A percentile compares a stretch with the other conserved stretches of the same genome.
Conservation (phyloP, 2,329 filamentous ascomycete genomes). For the Cercospora canescens region DNA sequence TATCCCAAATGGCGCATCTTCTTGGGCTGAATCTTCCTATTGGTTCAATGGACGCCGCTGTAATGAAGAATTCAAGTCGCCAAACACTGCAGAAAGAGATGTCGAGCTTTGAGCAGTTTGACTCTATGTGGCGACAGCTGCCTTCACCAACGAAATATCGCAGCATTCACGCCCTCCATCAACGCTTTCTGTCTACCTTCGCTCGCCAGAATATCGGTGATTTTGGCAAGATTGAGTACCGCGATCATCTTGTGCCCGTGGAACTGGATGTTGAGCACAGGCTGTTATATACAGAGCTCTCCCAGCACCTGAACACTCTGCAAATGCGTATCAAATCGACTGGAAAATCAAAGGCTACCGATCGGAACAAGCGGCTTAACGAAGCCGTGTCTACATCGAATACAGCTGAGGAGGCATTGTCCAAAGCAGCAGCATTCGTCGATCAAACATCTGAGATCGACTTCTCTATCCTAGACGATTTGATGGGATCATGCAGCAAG, state of each 20-base stretch:
- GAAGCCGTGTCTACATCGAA: conserved; percentile 47
- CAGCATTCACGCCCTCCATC: conserved; percentile 53
- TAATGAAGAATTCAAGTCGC: conserved; percentile 49
- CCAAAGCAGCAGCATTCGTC: conserved; percentile 45
- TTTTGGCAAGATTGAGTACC: conserved; percentile 45
- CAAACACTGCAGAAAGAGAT: conserved; percentile 44
- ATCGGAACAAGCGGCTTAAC: conserved; percentile 45
- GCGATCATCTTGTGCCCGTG: conserved; percentile 47
- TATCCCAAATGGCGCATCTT: conserved; percentile 60
- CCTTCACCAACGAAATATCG: conserved; percentile 55
- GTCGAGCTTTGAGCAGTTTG: conserved; percentile 57
- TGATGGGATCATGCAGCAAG: conserved; percentile 12
- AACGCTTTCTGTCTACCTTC: conserved; percentile 57
- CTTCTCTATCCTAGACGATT: conserved; percentile 13
- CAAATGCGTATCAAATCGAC: conserved; percentile 49
- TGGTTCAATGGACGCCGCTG: conserved; percentile 50
- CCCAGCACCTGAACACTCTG: conserved; percentile 53
- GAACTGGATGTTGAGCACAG: conserved; percentile 50
- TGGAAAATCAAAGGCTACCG: conserved; percentile 35
- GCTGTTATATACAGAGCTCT: conserved; percentile 56
- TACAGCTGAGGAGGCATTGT: conserved; percentile 55
- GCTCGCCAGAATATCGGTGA: conserved; percentile 45
- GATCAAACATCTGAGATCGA: conserved; percentile 1
- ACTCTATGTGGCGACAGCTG: conserved; percentile 48
- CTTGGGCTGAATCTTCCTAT: conserved; percentile 57